Percentiles rank a stretch among this genome's conserved stretches.
Evolutionary conservation across 2,329 filamentous ascomycete genomes (phyloP).

Genomic region (Cyphellophora europaea): DNA sequence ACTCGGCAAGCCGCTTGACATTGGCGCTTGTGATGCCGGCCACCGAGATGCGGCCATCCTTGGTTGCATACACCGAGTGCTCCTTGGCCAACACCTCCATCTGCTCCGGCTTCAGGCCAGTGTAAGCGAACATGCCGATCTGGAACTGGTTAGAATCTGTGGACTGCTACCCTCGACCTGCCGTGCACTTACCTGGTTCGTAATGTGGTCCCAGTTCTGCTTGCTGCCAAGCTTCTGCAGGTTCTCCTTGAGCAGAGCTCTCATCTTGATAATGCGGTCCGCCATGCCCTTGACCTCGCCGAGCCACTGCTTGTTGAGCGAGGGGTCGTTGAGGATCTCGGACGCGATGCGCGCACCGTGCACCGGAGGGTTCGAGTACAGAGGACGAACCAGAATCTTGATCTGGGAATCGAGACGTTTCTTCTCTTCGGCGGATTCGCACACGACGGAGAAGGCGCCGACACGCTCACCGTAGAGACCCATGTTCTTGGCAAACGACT

Average conservation of each 20-base stretch:
- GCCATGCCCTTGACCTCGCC: slow-evolving; percentile 97
- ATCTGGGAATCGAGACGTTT: slow-evolving; percentile 93
- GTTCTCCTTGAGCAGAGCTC: slow-evolving; percentile 85
- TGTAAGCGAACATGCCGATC: slow-evolving; percentile 99
- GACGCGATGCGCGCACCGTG: slow-evolving; percentile 92
- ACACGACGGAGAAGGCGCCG: slow-evolving; percentile 89
- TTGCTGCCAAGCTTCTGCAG: slow-evolving; percentile 90
- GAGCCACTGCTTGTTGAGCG: slow-evolving; percentile 88
- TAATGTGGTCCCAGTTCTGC: slow-evolving; percentile 99
- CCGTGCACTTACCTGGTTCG: slow-evolving; percentile 52
- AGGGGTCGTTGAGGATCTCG: slow-evolving; percentile 77
- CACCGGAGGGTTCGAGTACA: slow-evolving; percentile 97
- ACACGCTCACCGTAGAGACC: slow-evolving; percentile 98
- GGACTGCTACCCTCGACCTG: not conserved
- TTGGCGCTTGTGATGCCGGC: slow-evolving; percentile 41
- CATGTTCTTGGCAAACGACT: slow-evolving; percentile 99
- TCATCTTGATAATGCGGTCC: slow-evolving; percentile 98
- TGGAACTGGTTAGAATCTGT: slow-evolving; percentile 18
- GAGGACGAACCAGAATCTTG: slow-evolving; percentile 92
- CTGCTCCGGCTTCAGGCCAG: slow-evolving; percentile 79
- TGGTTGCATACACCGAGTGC: slow-evolving; percentile 96
- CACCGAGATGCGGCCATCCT: slow-evolving; percentile 48
- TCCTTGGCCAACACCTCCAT: slow-evolving; percentile 89
- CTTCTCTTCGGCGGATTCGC: slow-evolving; percentile 78
- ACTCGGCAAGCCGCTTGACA: slow-evolving; percentile 40